Evolutionary conservation across 495 filamentous ascomycete species (phyloP).

Genomic region (Recurvomyces mirabilis): DNA sequence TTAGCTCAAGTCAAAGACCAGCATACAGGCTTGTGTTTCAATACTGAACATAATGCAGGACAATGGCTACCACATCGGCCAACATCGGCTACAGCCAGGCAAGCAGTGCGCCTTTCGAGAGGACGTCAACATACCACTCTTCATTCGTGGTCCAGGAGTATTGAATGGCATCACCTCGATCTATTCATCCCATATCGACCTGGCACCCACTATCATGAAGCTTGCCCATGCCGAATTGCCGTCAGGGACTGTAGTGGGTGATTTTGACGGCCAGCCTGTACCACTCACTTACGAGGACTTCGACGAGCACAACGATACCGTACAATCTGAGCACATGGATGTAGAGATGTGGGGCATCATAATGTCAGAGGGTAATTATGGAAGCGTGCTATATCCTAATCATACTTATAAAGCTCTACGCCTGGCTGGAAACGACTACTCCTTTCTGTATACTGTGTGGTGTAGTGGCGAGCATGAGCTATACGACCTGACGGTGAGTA

Average conservation of each 20-base stretch:
- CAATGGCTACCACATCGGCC: slow-evolving; percentile 66
- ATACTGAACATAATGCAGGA: no score
- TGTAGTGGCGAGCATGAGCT: slow-evolving; percentile 26
- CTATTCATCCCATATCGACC: slow-evolving; percentile 51
- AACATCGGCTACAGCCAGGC: slow-evolving; percentile 59
- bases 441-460: slow-evolving; percentile 25
- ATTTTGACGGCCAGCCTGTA: slow-evolving; percentile 26
- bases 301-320: slow-evolving; percentile 18
- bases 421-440: slow-evolving; percentile 19
- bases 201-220: slow-evolving; percentile 54
- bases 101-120: slow-evolving; percentile 64
- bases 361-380: slow-evolving; percentile 25
- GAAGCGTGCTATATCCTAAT: slow-evolving; percentile 20
- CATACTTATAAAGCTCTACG: slow-evolving; percentile 29
- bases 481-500: slow-evolving; percentile 20
- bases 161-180: slow-evolving; percentile 14
- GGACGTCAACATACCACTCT: slow-evolving; percentile 60
- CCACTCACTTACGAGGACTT: slow-evolving; percentile 19
- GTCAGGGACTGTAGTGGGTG: slow-evolving; percentile 16
- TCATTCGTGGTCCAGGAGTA: slow-evolving; percentile 31
- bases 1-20: no score
- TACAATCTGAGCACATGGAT: slow-evolving; percentile 30
- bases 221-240: slow-evolving; percentile 33
- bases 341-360: slow-evolving; percentile 31
- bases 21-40: no score